phyloP scores from a whole-genome alignment of 2,329 filamentous ascomycete genomes.

The Xylariaceae sp. region DNA sequence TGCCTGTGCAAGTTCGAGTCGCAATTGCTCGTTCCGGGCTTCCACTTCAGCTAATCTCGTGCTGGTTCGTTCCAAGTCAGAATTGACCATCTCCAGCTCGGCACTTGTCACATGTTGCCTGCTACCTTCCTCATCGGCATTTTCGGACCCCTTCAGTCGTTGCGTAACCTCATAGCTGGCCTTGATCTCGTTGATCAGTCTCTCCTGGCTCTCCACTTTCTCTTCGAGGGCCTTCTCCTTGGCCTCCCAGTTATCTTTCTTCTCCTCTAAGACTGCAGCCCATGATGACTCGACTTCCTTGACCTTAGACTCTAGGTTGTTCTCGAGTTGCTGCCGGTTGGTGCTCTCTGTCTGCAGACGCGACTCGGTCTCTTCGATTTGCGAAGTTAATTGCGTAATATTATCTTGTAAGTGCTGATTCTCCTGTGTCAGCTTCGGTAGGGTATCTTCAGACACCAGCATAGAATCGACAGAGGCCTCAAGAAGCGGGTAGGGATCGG shows the following conservation, averaged over 20 bases:
- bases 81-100: conserved; percentile 89
- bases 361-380: conserved; percentile 79
- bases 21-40: conserved; percentile 88
- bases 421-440: conserved; percentile 85
- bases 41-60: conserved; percentile 85
- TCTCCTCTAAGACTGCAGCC: conserved; percentile 86
- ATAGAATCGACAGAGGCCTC: conserved; percentile 96
- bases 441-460: conserved; percentile 84
- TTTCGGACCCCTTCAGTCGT: conserved; percentile 72
- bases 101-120: conserved; percentile 73
- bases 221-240: conserved; percentile 91
- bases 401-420: conserved; percentile 83
- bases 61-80: conserved; percentile 87
- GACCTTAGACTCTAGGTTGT: conserved; percentile 72
- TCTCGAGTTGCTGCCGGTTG: conserved; percentile 72
- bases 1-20: conserved; percentile 84
- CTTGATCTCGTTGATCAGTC: conserved; percentile 89
- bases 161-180: conserved; percentile 97
- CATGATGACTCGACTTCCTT: conserved; percentile 90
- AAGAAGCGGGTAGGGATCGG: conserved; percentile 92
- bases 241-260: conserved; percentile 92
- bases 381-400: conserved; percentile 70
- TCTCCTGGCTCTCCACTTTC: conserved; percentile 91
- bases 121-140: conserved; percentile 53
- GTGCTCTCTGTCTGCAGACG: conserved; percentile 76